phyloP scores from a whole-genome alignment of 2,329 filamentous ascomycete genomes.

The Aspergillus sp. region DNA sequence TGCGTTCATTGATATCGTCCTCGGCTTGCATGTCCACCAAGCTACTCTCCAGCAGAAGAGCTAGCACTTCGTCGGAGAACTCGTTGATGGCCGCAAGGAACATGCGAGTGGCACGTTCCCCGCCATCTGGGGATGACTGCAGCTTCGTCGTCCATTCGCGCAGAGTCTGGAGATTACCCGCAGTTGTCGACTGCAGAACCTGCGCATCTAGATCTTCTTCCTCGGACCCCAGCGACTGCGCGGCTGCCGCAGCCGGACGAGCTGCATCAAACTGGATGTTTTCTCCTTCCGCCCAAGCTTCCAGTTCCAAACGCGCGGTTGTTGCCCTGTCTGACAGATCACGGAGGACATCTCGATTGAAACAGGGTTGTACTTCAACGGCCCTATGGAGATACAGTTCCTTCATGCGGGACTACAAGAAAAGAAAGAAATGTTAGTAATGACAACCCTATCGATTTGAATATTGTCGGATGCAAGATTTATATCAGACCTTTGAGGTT shows the following conservation, averaged over 20 bases:
- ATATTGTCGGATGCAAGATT: background rate
- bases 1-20: conserved; percentile 96
- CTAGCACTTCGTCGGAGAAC: conserved; percentile 68
- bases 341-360: conserved; percentile 94
- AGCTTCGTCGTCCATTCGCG: conserved; percentile 75
- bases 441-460: background rate
- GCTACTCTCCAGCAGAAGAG: conserved; percentile 69
- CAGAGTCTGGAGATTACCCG: conserved; percentile 69
- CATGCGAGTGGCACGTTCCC: conserved; percentile 76
- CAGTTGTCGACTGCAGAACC: conserved; percentile 73
- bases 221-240: conserved; percentile 57
- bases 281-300: conserved; percentile 95
- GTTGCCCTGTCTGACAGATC: conserved; percentile 95
- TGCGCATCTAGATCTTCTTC: conserved; percentile 86
- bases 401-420: conserved; percentile 74
- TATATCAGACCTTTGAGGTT: conserved; percentile 69
- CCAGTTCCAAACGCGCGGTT: conserved; percentile 88
- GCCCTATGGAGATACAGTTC: conserved; percentile 93
- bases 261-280: conserved; percentile 71
- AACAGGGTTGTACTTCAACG: conserved; percentile 95
- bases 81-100: conserved; percentile 88
- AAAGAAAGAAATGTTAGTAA: conserved; percentile 22
- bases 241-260: conserved; percentile 29
- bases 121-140: conserved; percentile 52
- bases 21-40: conserved; percentile 87